phyloP scores from a whole-genome alignment of 1,139 yeast species.

The Zygoascus meyerae region DNA sequence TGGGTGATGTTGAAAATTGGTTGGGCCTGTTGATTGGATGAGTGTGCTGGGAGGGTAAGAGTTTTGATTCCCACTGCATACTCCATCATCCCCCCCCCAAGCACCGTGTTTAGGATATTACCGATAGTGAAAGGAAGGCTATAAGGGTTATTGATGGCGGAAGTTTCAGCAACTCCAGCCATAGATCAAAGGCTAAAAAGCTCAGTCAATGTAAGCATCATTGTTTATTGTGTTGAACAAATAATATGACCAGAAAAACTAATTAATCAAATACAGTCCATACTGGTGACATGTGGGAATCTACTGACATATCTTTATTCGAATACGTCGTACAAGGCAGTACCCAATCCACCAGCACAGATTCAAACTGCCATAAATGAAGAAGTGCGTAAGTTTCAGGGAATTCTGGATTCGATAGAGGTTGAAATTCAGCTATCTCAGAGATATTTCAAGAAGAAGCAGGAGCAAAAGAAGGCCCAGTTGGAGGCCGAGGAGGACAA shows the following conservation, averaged over 20 bases:
- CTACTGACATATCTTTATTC: conserved; percentile 21
- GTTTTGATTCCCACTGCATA: neutral
- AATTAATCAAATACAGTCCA: conserved; percentile 8
- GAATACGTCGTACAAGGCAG: conserved; percentile 20
- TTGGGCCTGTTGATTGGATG: conserved; percentile 7
- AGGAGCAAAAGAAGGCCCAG: conserved; percentile 12
- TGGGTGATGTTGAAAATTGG: neutral
- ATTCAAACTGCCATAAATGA: conserved; percentile 23
- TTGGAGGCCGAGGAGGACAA: conserved; percentile 1
- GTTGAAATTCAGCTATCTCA: conserved; percentile 23
- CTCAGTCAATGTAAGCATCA: conserved; percentile 14
- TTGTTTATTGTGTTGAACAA: neutral
- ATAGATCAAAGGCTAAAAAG: conserved; percentile 12
- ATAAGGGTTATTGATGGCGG: neutral
- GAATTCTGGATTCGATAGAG: conserved; percentile 23
- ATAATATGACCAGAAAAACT: neutral
- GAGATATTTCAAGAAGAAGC: conserved; percentile 13
- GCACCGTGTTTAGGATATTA: neutral
- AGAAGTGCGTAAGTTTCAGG: conserved; percentile 21
- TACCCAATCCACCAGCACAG: conserved; percentile 25
- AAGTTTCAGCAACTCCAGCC: neutral
- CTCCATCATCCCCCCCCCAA: neutral
- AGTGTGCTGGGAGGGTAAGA: neutral
- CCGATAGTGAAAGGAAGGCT: neutral
- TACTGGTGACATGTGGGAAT: conserved; percentile 25